A percentile compares a stretch with the other conserved stretches of the same genome.
Evolutionary conservation across 331 rosid genomes (phyloP).

Genomic region (Quercus phellos): DNA sequence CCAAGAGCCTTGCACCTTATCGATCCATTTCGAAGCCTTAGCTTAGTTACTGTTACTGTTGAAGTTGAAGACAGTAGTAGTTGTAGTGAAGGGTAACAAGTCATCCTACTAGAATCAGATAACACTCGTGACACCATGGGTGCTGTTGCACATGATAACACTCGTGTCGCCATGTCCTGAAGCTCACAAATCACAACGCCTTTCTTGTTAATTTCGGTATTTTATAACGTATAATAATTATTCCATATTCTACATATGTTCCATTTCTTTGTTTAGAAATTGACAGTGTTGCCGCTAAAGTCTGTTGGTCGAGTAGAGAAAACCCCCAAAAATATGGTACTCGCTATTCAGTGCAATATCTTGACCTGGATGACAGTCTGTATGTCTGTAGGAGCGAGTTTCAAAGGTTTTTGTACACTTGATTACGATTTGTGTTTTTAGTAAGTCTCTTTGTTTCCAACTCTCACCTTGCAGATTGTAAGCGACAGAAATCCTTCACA

Average conservation of each 20-base stretch:
- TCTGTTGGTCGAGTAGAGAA: too few relatives aligned
- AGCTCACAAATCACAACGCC: not conserved
- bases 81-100: not conserved
- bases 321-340: too few relatives aligned
- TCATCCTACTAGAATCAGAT: not conserved
- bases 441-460: too few relatives aligned
- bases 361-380: too few relatives aligned
- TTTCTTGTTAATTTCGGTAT: not conserved
- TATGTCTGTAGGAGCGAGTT: not conserved
- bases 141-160: not conserved
- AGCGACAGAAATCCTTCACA: too few relatives aligned
- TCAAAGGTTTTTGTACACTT: not conserved
- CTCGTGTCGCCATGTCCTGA: not conserved
- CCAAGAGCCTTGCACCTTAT: constrained; percentile 54
- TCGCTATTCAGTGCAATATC: too few relatives aligned
- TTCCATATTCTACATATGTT: too few relatives aligned
- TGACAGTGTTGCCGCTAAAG: too few relatives aligned
- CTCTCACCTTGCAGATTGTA: too few relatives aligned
- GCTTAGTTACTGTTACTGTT: not conserved
- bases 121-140: not conserved
- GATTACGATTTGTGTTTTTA: not conserved
- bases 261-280: too few relatives aligned
- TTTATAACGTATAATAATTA: too few relatives aligned
- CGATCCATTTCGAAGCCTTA: constrained; percentile 12
- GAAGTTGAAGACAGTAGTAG: not conserved